Evolutionary conservation across 129 eudicot genomes (phyloP).

Genomic region (Centella asiatica): DNA sequence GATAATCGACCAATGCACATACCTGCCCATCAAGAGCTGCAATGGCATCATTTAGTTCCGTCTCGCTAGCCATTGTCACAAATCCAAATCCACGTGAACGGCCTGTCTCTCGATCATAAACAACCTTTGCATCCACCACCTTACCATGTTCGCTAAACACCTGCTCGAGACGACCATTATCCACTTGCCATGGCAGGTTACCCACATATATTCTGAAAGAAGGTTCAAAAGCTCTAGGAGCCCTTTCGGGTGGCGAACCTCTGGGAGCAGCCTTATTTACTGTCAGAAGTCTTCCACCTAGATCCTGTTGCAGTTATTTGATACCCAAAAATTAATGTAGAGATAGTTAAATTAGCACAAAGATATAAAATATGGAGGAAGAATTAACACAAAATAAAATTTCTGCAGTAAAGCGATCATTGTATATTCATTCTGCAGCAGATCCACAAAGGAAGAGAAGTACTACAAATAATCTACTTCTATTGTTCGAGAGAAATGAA

Average conservation of each 20-base stretch:
- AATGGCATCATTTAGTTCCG: slow-evolving; percentile 57
- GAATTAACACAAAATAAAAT: neutral
- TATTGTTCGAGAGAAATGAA: no score
- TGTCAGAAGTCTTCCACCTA: slow-evolving; percentile 44
- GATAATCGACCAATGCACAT: neutral
- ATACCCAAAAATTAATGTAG: slow-evolving; percentile 7
- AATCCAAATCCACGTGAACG: slow-evolving; percentile 72
- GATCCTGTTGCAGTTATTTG: slow-evolving; percentile 30
- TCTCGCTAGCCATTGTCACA: slow-evolving; percentile 48
- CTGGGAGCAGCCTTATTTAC: slow-evolving; percentile 67
- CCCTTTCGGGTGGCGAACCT: slow-evolving; percentile 43
- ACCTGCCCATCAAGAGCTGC: slow-evolving; percentile 70
- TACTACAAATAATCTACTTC: no score
- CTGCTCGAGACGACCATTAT: slow-evolving; percentile 34
- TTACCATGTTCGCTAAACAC: slow-evolving; percentile 49
- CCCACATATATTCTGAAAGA: slow-evolving; percentile 47
- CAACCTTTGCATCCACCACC: slow-evolving; percentile 49
- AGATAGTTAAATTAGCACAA: neutral
- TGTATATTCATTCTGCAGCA: no score
- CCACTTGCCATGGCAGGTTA: slow-evolving; percentile 63
- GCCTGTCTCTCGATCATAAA: slow-evolving; percentile 51
- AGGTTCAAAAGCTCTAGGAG: slow-evolving; percentile 27
- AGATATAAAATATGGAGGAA: neutral
- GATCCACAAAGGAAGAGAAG: no score
- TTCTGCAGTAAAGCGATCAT: no score